Base-by-base conservation (phyloP, 352 stramenopile genomes). In the Pythium aquatile region DNA sequence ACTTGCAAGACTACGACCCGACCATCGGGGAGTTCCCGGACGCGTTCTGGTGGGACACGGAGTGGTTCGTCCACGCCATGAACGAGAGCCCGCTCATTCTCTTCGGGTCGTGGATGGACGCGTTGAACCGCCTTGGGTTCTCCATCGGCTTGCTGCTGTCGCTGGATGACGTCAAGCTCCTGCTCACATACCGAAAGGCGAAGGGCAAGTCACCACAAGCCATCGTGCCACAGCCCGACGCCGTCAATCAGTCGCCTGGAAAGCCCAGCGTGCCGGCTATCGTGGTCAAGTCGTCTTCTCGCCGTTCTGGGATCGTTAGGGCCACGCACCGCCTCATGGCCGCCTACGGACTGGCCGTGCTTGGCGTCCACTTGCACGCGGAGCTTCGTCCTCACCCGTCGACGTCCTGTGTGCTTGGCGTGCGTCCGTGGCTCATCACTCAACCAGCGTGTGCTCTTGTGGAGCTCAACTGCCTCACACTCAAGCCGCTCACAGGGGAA, bases 101-200 rank as follows among this genome's bases (percentile, higher is more conserved):
- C 10, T 13, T 65, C 2, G 11, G 42, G 32, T 58, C 51, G 32
- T 63, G 58, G 52, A 1, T 57, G 2, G 58, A 64, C n/a, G 53
- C 32, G 2, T 26, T 63, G 46, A 66, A 53, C 39, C 65, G 65
- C n/a, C 20, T 63, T 8, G 29, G 66, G 6, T 71, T 71, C 24
- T 59, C 58, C 1, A 44, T 71, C 1, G 29, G 58, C 14, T 16
- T 71, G 58, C 20, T 71, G 33, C 26, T 20, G 32, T 33, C 54
- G 16, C 59, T 71, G 5, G n/a, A 63, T 13, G 58, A 71, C 37
- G 35, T 65, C 58, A 66, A 66, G 46, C 49, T 39, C 5, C 29
- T 69, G 8, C 58, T 69, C 47, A 58, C 10, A 37, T 10, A 37
- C 6, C 32, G 32, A 6, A 37, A 30, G 26, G 28, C 1, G 40